phyloP scores from a whole-genome alignment of 2,329 filamentous ascomycete genomes.

The Colletotrichum eremochloae region DNA sequence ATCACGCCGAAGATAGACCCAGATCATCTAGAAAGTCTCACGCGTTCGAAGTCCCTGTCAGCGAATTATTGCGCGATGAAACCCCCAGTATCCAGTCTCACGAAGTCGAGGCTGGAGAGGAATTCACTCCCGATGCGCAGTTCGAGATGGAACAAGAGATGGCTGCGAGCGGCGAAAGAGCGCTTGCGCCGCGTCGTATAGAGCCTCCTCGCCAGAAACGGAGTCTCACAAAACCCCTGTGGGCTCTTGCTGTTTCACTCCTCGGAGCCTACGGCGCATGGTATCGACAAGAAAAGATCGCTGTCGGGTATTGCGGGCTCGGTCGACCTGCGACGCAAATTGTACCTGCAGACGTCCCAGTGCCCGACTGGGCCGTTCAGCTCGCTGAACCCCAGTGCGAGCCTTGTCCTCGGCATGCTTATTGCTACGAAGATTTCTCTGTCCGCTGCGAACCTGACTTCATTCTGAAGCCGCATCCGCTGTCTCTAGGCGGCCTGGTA shows the following conservation, averaged over 20 bases:
- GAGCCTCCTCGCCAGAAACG: slow-evolving; percentile 55
- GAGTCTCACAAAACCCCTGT: slow-evolving; percentile 74
- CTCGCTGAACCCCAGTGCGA: slow-evolving; percentile 87
- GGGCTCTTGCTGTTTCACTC: slow-evolving; percentile 78
- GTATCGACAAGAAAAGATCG: slow-evolving; percentile 96
- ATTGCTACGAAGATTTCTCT: slow-evolving; percentile 83
- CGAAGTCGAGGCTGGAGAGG: slow-evolving; percentile 79
- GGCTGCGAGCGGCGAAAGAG: slow-evolving; percentile 65
- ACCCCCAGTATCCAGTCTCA: slow-evolving; percentile 49
- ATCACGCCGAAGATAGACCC: slow-evolving; percentile 28
- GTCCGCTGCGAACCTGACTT: slow-evolving; percentile 90
- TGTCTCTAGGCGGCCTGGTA: slow-evolving; percentile 83
- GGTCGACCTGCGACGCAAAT: slow-evolving; percentile 72
- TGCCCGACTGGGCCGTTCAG: slow-evolving; percentile 80
- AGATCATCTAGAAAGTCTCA: slow-evolving; percentile 56
- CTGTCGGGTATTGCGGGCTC: slow-evolving; percentile 93
- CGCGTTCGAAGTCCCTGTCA: slow-evolving; percentile 70
- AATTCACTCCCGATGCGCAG: slow-evolving; percentile 94
- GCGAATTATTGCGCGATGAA: slow-evolving; percentile 52
- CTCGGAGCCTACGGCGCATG: slow-evolving; percentile 81
- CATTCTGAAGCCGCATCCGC: slow-evolving; percentile 84
- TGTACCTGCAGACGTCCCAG: slow-evolving; percentile 61
- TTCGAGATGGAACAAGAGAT: slow-evolving; percentile 82
- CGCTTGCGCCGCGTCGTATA: slow-evolving; percentile 59
- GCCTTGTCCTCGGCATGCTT: slow-evolving; percentile 89